These are phyloP conservation scores for Nasturtium officinale DNA, from an alignment of 345 rosid species.

Conservation along the genomic window DNA sequence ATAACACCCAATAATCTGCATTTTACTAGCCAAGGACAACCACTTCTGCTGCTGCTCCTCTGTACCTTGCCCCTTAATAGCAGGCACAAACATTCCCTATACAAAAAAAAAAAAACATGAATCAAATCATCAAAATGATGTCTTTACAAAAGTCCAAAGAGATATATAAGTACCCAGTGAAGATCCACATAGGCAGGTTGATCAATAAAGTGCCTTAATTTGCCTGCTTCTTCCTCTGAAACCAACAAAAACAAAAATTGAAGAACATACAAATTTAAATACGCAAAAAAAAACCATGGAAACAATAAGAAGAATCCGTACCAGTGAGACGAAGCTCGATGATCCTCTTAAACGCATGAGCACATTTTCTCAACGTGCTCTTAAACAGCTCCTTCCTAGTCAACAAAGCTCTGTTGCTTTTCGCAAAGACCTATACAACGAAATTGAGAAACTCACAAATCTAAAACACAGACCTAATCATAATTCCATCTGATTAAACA, in stretches of 20 bases:
- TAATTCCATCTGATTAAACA: not conserved
- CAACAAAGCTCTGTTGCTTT: conserved; percentile 62
- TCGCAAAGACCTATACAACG: conserved; percentile 59
- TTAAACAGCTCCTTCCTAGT: conserved; percentile 93
- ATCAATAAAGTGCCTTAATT: conserved; percentile 72
- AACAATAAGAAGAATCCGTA: conserved; percentile 33
- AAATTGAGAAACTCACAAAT: conserved; percentile 6
- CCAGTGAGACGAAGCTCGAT: conserved; percentile 85
- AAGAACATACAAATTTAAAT: not conserved
- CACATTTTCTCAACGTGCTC: conserved; percentile 79
- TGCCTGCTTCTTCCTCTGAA: conserved; percentile 86
- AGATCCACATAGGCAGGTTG: conserved; percentile 92
- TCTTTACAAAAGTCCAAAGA: not conserved
- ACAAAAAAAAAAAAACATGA: conserved; percentile 10
- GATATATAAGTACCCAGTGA: conserved; percentile 70
- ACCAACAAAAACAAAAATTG: not conserved
- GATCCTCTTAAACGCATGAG: conserved; percentile 85
- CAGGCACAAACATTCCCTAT: conserved; percentile 98
- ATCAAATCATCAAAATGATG: not conserved
- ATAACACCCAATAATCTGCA: conserved; percentile 99
- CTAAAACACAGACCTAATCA: conserved; percentile 20
- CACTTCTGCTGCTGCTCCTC: conserved; percentile 94
- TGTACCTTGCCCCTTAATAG: conserved; percentile 95
- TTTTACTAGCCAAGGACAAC: conserved; percentile 84
- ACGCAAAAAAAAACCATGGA: not conserved